These are phyloP conservation scores for Dactylellina drechsleri DNA, from an alignment of 2,329 filamentous ascomycete species.

Conservation along the genomic window DNA sequence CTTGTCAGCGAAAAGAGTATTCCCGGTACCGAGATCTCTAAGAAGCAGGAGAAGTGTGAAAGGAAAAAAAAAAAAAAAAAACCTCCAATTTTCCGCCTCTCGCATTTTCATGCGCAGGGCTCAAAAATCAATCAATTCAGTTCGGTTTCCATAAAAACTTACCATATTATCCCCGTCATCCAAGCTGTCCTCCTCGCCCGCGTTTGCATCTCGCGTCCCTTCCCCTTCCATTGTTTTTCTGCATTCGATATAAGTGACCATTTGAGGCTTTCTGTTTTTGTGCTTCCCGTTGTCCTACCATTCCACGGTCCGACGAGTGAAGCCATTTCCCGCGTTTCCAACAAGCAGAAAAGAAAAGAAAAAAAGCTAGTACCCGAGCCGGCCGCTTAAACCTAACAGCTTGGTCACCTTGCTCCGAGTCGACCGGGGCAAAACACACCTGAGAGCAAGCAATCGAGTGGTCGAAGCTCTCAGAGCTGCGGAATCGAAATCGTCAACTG, in stretches of 20 bases:
- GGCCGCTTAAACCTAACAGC: conserved; percentile 44
- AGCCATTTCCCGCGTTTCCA: conserved; percentile 49
- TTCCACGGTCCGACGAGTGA: conserved; percentile 39
- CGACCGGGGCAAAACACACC: conserved; percentile 25
- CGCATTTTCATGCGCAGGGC: conserved; percentile 11
- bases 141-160: conserved; percentile 3
- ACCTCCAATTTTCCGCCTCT: conserved; percentile 37
- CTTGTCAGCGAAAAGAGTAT: conserved; percentile 7
- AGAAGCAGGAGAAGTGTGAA: conserved; percentile 5
- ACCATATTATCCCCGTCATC: background rate
- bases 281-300: conserved; percentile 45
- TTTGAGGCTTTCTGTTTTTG: conserved; percentile 20
- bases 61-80: conserved; percentile 22
- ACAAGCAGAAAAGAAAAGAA: conserved; percentile 21
- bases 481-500: conserved; percentile 11
- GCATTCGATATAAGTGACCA: conserved; percentile 9
- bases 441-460: background rate
- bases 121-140: conserved; percentile 12
- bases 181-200: conserved; percentile 14
- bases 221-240: conserved; percentile 5
- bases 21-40: conserved; percentile 41
- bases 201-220: conserved; percentile 29
- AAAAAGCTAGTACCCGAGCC: conserved; percentile 42
- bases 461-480: conserved; percentile 27
- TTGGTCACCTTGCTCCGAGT: conserved; percentile 47